phyloP scores from a whole-genome alignment of 345 rosid genomes.

The Ailanthus altissimus region DNA sequence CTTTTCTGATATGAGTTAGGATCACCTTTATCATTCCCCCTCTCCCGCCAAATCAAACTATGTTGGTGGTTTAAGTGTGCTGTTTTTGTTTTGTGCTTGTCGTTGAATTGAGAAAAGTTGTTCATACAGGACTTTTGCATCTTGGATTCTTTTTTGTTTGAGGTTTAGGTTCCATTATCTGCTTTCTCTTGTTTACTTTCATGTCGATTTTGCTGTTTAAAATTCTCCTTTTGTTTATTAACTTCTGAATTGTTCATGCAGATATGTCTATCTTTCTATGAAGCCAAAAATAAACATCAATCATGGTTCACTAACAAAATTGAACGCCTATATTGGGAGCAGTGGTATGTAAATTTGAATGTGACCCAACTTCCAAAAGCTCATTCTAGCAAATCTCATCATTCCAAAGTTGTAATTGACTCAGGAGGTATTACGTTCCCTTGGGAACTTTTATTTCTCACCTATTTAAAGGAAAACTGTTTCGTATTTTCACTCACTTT shows the following conservation, averaged over 20 bases:
- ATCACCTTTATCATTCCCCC: background rate
- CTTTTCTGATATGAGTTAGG: background rate
- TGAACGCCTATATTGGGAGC: constrained; percentile 81
- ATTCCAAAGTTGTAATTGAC: constrained; percentile 59
- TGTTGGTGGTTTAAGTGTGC: background rate
- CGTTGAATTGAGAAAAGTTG: background rate
- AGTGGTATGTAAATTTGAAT: constrained; percentile 87
- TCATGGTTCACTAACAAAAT: constrained; percentile 83
- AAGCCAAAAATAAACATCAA: constrained; percentile 80
- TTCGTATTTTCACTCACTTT: constrained; percentile 2
- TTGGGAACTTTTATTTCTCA: background rate
- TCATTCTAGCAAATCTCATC: constrained; percentile 57
- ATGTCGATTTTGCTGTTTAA: background rate
- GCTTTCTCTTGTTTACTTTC: constrained; percentile 4
- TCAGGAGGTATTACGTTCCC: constrained; percentile 57
- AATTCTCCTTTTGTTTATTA: background rate
- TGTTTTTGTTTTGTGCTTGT: background rate
- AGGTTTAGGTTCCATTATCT: background rate
- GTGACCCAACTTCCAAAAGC: constrained; percentile 67
- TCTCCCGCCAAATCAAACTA: background rate
- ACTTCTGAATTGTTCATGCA: constrained; percentile 32
- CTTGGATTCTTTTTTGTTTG: background rate
- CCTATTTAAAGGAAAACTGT: background rate
- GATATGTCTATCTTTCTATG: constrained; percentile 91
- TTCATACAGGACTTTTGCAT: background rate